Base-by-base conservation (phyloP, 2,329 filamentous ascomycete species). In the Neofusicoccum umdonicola region DNA sequence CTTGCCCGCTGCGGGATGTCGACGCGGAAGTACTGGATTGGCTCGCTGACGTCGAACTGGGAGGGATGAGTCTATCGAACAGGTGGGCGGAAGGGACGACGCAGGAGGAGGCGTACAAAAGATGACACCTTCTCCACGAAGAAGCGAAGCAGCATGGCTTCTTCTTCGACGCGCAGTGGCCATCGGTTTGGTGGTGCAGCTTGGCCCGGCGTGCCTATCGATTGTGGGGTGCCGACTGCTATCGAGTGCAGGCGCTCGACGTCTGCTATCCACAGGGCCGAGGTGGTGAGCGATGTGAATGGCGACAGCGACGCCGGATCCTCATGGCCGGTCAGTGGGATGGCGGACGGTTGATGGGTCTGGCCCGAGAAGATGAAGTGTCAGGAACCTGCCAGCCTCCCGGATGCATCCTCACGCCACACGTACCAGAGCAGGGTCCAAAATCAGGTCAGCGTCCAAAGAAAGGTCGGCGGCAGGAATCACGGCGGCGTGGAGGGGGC, bases 21-120 rank as follows among this genome's bases (percentile, higher is more conserved):
- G 13, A 71, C 70, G 3, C 70, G 69, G 62, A 77, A 77, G 47
- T 76, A 74, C 34, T 70, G 70, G 63, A 69, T 67, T 19, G 70
- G 71, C 42, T 76, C 74, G 9, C 76, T 68, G 71, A 76, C 75
- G 51, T 77, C 75, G 54, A 77, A 76, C 74, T 76, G 22, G 4
- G 9, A 15, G 12, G 3, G 3, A 4, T 31, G 3, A 57, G 13
- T 4, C 52, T 19, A 4, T 44, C 37, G 39, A 57, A 9, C 8
- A 31, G 27, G 27, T 31, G 68, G 9, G 60, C 11, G 13, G 52
- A 5, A 34, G 66, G 67, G 39, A 62, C 19, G 44, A 3, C 9
- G 17, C 17, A 4, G 8, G 0, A 0, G 15, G 11, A 42, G 7
- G 70, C 73, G 56, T 62, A 77, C 73, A 45, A 77, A 77, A n/a